Base-by-base conservation (phyloP, 352 stramenopile genomes). In the Globisporangium solare region DNA sequence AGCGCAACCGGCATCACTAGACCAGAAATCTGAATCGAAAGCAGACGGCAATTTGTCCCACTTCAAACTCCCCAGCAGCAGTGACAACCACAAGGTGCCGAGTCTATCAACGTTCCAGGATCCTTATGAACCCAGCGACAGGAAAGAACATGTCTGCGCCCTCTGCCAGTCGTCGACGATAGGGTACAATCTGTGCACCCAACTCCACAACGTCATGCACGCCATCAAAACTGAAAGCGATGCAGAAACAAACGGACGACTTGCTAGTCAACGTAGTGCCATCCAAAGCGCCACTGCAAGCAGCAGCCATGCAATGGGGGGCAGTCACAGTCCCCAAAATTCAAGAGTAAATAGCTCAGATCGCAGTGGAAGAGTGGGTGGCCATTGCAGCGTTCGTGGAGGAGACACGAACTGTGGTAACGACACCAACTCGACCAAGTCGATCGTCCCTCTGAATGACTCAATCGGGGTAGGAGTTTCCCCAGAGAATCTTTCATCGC, bases 161-260 rank as follows among this genome's bases (percentile, higher is more conserved):
- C 60, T 89, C 14, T 89, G 79, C 22, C 71, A 75, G 47, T 86
- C 79, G 7, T 73, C 76, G 0, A 86, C 68, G 18, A 74, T 85
- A 18, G 67, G 75, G 20, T 83, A 86, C 66, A 83, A 87, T 49
- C 52, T 89, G 6, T 89, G 79, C 63, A 73, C 62, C 35, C 75
- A 89, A 60, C 78, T 80, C 51, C 73, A 73, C 15, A 48, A 68
- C 11, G 79, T 89, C 3, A 80, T 88, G 49, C 51, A 64, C 20
- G 56, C 52, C 24, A 54, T 89, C 17, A 64, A 77, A n/a, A 64
- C 55, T 2, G 77, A 89, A 48, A 61, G 48, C 51, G 59, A 70
- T 39, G 21, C 53, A 6, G 56, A 58, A 39, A n/a, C 32, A 15
- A 62, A 17, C 13, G 35, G 21, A 8, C 54, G 32, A 2, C 47